Evolutionary conservation across 2,329 filamentous ascomycete genomes (phyloP).

Genomic region (Penicillium sp.): DNA sequence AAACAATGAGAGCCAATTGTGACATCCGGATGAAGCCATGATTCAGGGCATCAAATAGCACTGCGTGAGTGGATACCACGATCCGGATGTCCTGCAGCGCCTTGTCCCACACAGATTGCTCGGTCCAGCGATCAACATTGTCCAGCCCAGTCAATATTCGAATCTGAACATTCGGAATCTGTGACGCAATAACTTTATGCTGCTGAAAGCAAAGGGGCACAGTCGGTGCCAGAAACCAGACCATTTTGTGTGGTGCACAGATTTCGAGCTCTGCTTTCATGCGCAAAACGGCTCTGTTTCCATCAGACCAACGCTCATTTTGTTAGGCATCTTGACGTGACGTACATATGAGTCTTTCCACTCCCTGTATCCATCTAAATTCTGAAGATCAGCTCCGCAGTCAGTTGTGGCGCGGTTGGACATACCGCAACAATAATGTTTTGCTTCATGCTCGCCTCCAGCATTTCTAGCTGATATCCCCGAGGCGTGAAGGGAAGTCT

Average conservation of each 20-base stretch:
- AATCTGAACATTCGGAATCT: conserved; percentile 62
- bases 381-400: not conserved
- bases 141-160: conserved; percentile 70
- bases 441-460: conserved; percentile 67
- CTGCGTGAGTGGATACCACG: conserved; percentile 77
- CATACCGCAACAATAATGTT: conserved; percentile 74
- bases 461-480: conserved; percentile 77
- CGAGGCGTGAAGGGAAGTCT: conserved; percentile 43
- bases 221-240: conserved; percentile 78
- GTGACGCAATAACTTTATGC: conserved; percentile 60
- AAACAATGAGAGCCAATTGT: conserved; percentile 70
- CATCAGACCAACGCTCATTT: not conserved
- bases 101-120: conserved; percentile 68
- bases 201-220: conserved; percentile 71
- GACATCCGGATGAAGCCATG: conserved; percentile 74
- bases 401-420: not conserved
- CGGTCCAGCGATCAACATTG: conserved; percentile 73
- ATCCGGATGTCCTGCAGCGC: conserved; percentile 68
- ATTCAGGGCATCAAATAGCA: conserved; percentile 72
- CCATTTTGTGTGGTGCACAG: conserved; percentile 58
- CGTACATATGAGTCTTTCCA: conserved; percentile 78
- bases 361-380: conserved; percentile 77
- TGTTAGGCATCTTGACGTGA: conserved; percentile 13
- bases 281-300: conserved; percentile 65
- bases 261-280: conserved; percentile 68